Base-by-base conservation (phyloP, 108 stramenopile genomes). In the Pseudonitzschia pungens region DNA sequence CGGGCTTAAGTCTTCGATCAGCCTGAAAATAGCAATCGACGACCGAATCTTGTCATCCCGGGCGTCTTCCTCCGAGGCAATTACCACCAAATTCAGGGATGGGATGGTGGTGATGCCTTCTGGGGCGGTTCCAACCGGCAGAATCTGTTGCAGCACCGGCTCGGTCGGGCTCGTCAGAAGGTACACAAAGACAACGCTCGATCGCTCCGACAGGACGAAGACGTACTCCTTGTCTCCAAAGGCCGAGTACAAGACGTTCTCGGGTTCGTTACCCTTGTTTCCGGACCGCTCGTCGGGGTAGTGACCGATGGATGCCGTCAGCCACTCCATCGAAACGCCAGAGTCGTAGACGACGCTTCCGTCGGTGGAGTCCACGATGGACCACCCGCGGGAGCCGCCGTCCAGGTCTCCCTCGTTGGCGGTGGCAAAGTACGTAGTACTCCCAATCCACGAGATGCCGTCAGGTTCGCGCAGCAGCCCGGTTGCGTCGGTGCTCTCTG, bases 341-440 rank as follows among this genome's bases (percentile, higher is more conserved):
- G 84, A 79, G 9, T 65, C 70, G 45, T 80, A 88, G 0, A 87
- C 76, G 65, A 87, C 74, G 41, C 44, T 71, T 21, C 87, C 86
- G n/a, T 6, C n/a, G 18, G 75, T 36, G n/a, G 41, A 51, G 28
- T 85, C 76, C 31, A 79, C 84, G 36, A 92, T 77, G 14, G 91
- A 81, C 45, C 86, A 88, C 2, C 85, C 84, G 44, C 91, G 85
- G 16, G 70, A 64, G 50, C 88, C 91, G 26, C 89, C 91, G 53
- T 79, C 77, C 59, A 77, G 55, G 67, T 89, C 91, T 56, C 91
- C 88, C 65, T 92, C 88, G 53, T 92, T 80, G 45, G 91, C 91
- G 5, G 86, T 84, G n/a, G 76, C 85, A 58, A 86, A 87, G 77
- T 84, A 88, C 2, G 71, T 66, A 26, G 72, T 86, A 57, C 24